A percentile compares a stretch with the other conserved stretches of the same genome.
Evolutionary conservation across 768 basidiomycete species (phyloP).

Genomic region (Artomyces pyxidatus): DNA sequence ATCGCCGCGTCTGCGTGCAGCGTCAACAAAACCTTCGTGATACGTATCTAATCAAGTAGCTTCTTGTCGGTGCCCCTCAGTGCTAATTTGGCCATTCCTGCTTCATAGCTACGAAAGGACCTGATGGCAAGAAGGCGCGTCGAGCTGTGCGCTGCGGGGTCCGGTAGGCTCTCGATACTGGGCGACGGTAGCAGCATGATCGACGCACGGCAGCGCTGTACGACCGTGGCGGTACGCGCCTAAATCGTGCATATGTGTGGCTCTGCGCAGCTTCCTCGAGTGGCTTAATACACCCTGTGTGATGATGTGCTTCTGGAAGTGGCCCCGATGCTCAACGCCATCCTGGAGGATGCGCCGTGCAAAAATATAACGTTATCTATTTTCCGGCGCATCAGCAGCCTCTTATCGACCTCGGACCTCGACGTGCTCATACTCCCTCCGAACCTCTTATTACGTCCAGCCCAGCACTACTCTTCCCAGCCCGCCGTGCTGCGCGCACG

Average conservation of each 20-base stretch:
- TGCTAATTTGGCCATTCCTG: too few species aligned
- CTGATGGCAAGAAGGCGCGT: too few species aligned
- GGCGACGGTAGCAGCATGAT: too few species aligned
- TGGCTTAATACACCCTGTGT: slow-evolving; percentile 57
- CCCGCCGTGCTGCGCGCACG: slow-evolving; percentile 76
- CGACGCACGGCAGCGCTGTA: too few species aligned
- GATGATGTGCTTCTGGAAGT: slow-evolving; percentile 83
- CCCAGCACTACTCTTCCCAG: slow-evolving; percentile 90
- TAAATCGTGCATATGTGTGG: slow-evolving; percentile 15
- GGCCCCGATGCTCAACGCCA: slow-evolving; percentile 89
- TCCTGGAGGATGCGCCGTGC: slow-evolving; percentile 85
- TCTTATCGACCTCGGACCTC: slow-evolving; percentile 83
- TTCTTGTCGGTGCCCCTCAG: too few species aligned
- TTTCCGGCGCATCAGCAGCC: slow-evolving; percentile 81
- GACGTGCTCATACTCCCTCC: slow-evolving; percentile 80
- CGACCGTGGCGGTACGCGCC: too few species aligned
- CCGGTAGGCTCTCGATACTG: too few species aligned
- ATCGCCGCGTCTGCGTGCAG: too few species aligned
- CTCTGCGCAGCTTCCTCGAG: slow-evolving; percentile 57
- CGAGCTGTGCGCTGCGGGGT: too few species aligned
- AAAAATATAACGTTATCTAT: neutral
- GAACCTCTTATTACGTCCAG: slow-evolving; percentile 82
- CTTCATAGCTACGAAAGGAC: too few species aligned
- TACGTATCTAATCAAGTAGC: too few species aligned
- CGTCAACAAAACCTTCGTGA: too few species aligned